These are phyloP conservation scores for Hirschioporus abietinus DNA, from an alignment of 768 basidiomycete genomes.

Conservation along the genomic window DNA sequence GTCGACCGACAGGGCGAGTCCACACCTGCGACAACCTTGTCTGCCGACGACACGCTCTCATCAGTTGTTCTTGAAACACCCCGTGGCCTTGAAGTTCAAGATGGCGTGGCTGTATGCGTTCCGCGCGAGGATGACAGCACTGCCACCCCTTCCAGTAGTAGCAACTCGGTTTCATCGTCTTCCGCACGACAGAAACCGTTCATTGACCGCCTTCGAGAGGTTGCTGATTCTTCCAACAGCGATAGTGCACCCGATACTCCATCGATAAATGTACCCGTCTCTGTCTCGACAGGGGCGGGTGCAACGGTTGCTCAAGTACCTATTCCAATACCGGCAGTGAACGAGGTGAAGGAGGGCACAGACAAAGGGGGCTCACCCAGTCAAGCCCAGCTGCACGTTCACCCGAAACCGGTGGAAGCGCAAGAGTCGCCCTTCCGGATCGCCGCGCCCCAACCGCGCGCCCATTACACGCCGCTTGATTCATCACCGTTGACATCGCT, in stretches of 20 bases:
- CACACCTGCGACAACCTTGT: not conserved
- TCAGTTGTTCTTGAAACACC: not conserved
- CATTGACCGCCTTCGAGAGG: slow-evolving; percentile 1
- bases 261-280: not conserved
- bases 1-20: not conserved
- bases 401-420: not conserved
- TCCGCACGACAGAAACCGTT: not conserved
- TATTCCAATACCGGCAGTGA: not conserved
- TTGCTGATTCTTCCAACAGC: not conserved
- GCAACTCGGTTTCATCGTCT: not conserved
- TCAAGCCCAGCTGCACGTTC: not conserved
- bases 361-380: not conserved
- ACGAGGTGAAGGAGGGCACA: not conserved
- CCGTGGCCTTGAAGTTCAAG: not conserved
- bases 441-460: not conserved
- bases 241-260: not conserved
- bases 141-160: not conserved
- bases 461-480: not conserved
- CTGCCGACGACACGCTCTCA: not conserved
- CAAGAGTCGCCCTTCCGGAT: not conserved
- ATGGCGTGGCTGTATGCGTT: slow-evolving; percentile 1
- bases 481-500: not conserved
- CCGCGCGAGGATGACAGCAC: not conserved
- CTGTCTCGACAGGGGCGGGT: not conserved
- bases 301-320: not conserved